A percentile compares a stretch with the other conserved stretches of the same genome.
Evolutionary conservation across 129 eudicot genomes (phyloP).

Genomic region (Kitagawia praeruptora): DNA sequence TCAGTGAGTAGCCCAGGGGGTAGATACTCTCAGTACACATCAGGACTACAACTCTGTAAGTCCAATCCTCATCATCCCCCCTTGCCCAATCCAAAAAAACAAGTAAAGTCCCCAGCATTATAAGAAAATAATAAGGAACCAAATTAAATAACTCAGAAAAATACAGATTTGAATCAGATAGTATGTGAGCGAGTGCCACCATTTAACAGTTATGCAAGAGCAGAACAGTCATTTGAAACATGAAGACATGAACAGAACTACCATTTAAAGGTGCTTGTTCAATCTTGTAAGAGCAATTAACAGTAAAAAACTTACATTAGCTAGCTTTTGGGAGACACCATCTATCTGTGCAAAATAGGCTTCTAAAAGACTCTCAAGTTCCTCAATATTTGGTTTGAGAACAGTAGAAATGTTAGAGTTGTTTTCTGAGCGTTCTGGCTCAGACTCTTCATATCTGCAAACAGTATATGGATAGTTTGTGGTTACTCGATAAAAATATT

Average conservation of each 20-base stretch:
- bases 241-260: neutral
- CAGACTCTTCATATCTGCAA: slow-evolving; percentile 15
- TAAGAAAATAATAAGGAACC: neutral
- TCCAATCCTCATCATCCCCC: neutral
- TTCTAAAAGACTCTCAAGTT: slow-evolving; percentile 58
- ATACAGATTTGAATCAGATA: neutral
- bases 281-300: neutral
- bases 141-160: neutral
- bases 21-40: too few species aligned
- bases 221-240: neutral
- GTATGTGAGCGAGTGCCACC: neutral
- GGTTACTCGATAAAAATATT: neutral
- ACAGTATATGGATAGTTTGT: neutral
- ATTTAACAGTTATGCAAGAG: neutral
- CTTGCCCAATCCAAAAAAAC: neutral
- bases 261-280: neutral
- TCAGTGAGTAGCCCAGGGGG: too few species aligned
- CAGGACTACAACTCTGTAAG: too few species aligned
- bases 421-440: neutral
- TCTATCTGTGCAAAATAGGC: slow-evolving; percentile 63
- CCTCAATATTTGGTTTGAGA: slow-evolving; percentile 39
- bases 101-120: neutral
- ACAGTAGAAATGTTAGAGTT: slow-evolving; percentile 25
- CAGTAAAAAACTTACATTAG: slow-evolving; percentile 24
- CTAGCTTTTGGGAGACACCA: slow-evolving; percentile 43